Evolutionary conservation across 129 eudicot genomes (phyloP).

Genomic region (Centaurea solstitialis): DNA sequence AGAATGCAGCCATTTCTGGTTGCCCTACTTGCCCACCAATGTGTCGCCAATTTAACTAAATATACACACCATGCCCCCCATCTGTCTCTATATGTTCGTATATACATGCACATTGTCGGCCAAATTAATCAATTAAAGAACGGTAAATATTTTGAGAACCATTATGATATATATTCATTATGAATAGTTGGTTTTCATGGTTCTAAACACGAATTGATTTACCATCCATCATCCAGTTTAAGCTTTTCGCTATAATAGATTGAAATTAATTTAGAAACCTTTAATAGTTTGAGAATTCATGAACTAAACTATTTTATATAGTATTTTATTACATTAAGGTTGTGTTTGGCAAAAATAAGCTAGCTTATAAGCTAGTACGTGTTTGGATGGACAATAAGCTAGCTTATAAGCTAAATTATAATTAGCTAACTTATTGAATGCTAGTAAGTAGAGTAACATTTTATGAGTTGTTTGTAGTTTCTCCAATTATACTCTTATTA

Average conservation of each 20-base stretch:
- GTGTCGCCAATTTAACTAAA: background rate
- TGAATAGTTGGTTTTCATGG: background rate
- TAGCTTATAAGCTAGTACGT: too few species aligned
- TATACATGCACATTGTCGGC: background rate
- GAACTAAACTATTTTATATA: background rate
- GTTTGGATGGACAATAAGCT: too few species aligned
- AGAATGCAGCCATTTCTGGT: constrained; percentile 61
- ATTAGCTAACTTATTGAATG: too few species aligned
- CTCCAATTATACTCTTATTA: too few species aligned
- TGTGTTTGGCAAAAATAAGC: too few species aligned
- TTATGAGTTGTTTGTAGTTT: too few species aligned
- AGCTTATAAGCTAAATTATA: too few species aligned
- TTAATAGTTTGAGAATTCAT: background rate
- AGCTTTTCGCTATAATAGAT: background rate
- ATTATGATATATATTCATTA: too few species aligned
- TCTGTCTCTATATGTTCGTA: background rate
- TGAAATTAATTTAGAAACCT: background rate
- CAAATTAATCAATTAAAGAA: background rate
- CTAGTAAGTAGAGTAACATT: too few species aligned
- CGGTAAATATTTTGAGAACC: too few species aligned
- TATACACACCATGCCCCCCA: background rate
- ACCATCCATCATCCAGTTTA: background rate
- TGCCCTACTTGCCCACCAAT: constrained; percentile 49
- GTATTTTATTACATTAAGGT: too few species aligned
- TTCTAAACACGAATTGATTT: background rate